Evolutionary conservation across 2,329 filamentous ascomycete species (phyloP).

Genomic region (Xylariaceae sp.): DNA sequence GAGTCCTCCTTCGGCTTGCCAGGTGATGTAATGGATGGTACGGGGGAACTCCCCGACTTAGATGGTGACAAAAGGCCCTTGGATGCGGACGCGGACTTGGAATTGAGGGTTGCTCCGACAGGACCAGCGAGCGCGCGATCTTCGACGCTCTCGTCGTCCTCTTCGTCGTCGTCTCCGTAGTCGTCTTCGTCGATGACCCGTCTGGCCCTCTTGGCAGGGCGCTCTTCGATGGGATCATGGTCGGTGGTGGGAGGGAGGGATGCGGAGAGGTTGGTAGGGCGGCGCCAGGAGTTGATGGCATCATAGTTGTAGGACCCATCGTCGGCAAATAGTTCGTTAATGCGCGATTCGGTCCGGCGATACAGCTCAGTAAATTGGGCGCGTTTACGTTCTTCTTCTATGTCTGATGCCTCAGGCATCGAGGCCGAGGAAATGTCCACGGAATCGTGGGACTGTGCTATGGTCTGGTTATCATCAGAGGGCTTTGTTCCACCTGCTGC

Average conservation of each 20-base stretch:
- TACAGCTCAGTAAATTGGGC: constrained; percentile 73
- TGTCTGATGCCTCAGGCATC: constrained; percentile 60
- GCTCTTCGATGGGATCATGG: constrained; percentile 53
- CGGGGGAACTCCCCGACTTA: constrained; percentile 63
- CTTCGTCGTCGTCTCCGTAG: constrained; percentile 79
- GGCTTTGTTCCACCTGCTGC: constrained; percentile 41
- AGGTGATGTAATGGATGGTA: constrained; percentile 56
- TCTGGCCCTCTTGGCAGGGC: constrained; percentile 67
- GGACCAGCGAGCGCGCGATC: constrained; percentile 9
- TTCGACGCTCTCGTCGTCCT: constrained; percentile 51
- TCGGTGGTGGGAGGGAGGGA: constrained; percentile 52
- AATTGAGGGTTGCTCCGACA: constrained; percentile 44
- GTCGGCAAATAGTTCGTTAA: constrained; percentile 66
- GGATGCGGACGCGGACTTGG: constrained; percentile 44
- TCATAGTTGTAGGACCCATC: constrained; percentile 49
- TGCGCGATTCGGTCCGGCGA: constrained; percentile 68
- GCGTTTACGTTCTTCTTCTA: constrained; percentile 66
- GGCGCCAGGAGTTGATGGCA: constrained; percentile 50
- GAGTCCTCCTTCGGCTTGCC: constrained; percentile 51
- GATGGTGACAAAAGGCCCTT: constrained; percentile 61
- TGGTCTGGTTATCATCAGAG: constrained; percentile 58
- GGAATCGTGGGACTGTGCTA: constrained; percentile 46
- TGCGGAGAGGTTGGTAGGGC: constrained; percentile 38
- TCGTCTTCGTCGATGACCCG: constrained; percentile 78
- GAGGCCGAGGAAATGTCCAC: constrained; percentile 44